A percentile compares a stretch with the other conserved stretches of the same genome.
Evolutionary conservation across 441 rosid species (phyloP).

Genomic region (Cnidoscolus chayamansa): DNA sequence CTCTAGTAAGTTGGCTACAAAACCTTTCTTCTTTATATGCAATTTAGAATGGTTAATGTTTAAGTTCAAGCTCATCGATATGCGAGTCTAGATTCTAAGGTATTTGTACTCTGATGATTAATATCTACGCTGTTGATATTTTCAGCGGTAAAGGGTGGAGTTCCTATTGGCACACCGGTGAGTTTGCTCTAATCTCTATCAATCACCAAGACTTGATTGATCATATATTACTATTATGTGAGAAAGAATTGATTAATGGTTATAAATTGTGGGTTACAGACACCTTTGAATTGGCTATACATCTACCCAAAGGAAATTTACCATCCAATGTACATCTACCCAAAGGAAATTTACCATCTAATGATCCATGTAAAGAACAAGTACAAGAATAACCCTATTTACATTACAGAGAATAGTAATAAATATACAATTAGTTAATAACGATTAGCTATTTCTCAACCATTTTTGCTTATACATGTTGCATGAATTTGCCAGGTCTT

Average conservation of each 20-base stretch:
- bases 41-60: no score
- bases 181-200: not conserved
- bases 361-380: constrained; percentile 27
- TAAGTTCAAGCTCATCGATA: no score
- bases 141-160: constrained; percentile 32
- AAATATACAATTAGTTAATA: not conserved
- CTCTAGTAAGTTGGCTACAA: constrained; percentile 23
- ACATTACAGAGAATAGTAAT: constrained; percentile 52
- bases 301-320: constrained; percentile 44
- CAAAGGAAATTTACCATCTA: no score
- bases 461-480: not conserved
- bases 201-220: no score
- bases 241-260: not conserved
- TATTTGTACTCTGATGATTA: not conserved
- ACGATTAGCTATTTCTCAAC: not conserved
- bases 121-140: not conserved
- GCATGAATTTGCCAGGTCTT: constrained; percentile 24
- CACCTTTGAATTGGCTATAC: constrained; percentile 37
- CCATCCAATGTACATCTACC: constrained; percentile 24
- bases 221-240: no score
- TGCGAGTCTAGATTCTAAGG: no score
- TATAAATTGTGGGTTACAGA: constrained; percentile 24
- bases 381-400: constrained; percentile 41
- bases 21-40: not conserved
- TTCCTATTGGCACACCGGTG: constrained; percentile 36